Conservation (phyloP, 805 yeast genomes). For the Spathaspora passalidarum region DNA sequence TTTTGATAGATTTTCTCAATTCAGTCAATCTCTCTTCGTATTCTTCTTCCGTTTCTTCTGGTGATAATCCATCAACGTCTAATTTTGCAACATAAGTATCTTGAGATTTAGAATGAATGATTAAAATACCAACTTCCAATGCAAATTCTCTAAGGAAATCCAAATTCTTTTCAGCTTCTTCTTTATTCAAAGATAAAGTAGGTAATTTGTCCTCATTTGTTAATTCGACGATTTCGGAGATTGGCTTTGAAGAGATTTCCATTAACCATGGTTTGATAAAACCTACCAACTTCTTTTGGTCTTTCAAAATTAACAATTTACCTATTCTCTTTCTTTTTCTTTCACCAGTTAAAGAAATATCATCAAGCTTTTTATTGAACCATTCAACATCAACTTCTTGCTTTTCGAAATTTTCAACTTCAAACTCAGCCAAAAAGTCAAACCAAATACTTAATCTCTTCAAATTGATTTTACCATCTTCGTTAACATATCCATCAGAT, state of each 20-base stretch:
- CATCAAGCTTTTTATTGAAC: conserved; percentile 84
- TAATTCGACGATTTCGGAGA: conserved; percentile 32
- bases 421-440: conserved; percentile 72
- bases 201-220: conserved; percentile 27
- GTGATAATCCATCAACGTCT: conserved; percentile 73
- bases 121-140: conserved; percentile 61
- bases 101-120: conserved; percentile 59
- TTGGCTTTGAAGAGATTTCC: conserved; percentile 26
- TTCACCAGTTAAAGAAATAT: conserved; percentile 70
- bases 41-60: conserved; percentile 66
- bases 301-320: conserved; percentile 60
- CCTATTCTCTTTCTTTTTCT: conserved; percentile 65
- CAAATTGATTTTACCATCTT: conserved; percentile 77
- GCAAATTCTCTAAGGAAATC: conserved; percentile 65
- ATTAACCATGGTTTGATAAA: conserved; percentile 49
- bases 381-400: conserved; percentile 84
- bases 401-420: conserved; percentile 80
- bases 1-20: conserved; percentile 54
- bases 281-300: conserved; percentile 74
- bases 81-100: conserved; percentile 56
- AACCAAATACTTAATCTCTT: conserved; percentile 73
- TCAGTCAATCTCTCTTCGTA: conserved; percentile 50
- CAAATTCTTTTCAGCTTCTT: conserved; percentile 46
- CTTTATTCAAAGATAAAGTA: conserved; percentile 41
- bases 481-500: conserved; percentile 81